These are phyloP conservation scores for Gracilaria domingensis DNA, from an alignment of 23 red algal species.

Conservation along the genomic window DNA sequence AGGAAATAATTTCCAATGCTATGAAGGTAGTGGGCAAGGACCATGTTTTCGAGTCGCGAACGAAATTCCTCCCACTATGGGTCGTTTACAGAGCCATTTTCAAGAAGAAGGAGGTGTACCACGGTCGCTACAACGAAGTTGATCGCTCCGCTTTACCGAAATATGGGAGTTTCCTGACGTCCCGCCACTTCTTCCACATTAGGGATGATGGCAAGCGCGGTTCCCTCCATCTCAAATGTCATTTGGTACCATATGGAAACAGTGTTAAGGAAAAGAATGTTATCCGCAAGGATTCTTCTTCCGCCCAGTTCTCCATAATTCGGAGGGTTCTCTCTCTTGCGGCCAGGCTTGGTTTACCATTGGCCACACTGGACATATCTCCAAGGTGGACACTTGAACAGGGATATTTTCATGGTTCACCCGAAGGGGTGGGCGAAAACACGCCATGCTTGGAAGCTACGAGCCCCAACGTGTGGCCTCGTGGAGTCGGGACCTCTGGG, in stretches of 20 bases:
- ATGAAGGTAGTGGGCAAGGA: background rate
- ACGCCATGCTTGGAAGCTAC: background rate
- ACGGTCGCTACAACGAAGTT: background rate
- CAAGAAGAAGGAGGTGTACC: background rate
- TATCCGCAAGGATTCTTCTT: constrained; percentile 3
- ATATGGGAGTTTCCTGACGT: background rate
- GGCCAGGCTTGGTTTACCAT: background rate
- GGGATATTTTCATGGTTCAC: background rate
- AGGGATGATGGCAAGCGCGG: background rate
- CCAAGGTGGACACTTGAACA: no score
- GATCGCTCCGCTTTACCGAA: background rate
- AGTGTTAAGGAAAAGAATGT: background rate
- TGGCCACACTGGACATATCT: no score
- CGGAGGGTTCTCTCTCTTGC: background rate
- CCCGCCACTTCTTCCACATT: constrained; percentile 6
- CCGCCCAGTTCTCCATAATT: background rate
- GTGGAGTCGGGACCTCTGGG: constrained; percentile 45
- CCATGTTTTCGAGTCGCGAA: background rate
- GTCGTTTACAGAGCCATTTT: background rate
- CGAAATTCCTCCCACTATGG: background rate
- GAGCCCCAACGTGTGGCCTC: constrained; percentile 11
- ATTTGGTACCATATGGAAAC: background rate
- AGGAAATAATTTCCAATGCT: background rate
- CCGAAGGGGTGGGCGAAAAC: constrained; percentile 5
- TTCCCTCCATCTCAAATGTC: background rate